These are phyloP conservation scores for Lactifluus pinguis DNA, from an alignment of 768 basidiomycete genomes.

Conservation along the genomic window DNA sequence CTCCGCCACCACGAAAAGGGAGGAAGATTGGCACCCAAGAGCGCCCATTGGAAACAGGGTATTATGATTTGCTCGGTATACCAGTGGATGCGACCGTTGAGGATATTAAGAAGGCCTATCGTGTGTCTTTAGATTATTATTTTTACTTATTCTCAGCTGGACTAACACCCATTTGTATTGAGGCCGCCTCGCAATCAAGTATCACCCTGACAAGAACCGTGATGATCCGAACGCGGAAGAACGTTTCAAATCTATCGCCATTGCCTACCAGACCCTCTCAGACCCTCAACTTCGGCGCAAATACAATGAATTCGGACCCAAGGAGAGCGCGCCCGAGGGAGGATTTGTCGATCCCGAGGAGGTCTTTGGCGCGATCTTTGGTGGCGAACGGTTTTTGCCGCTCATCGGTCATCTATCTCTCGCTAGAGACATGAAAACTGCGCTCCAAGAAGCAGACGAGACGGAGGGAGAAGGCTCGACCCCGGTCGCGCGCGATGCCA, in stretches of 20 bases:
- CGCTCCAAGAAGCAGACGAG: constrained; percentile 79
- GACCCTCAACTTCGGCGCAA: constrained; percentile 67
- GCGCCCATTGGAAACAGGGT: constrained; percentile 79
- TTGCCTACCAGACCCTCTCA: constrained; percentile 81
- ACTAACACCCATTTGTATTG: neutral
- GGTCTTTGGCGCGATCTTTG: constrained; percentile 71
- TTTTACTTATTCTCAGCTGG: neutral
- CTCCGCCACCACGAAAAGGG: constrained; percentile 33
- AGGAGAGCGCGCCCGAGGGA: constrained; percentile 74
- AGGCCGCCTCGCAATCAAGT: constrained; percentile 83
- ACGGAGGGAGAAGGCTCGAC: constrained; percentile 35
- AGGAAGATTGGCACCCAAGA: constrained; percentile 87
- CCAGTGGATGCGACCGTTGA: constrained; percentile 66
- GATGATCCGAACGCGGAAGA: constrained; percentile 80
- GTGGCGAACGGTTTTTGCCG: constrained; percentile 76
- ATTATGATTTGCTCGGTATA: constrained; percentile 81
- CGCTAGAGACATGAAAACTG: constrained; percentile 88
- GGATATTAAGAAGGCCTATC: constrained; percentile 88
- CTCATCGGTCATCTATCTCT: constrained; percentile 87
- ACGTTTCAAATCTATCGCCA: constrained; percentile 84
- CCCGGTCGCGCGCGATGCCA: constrained; percentile 40
- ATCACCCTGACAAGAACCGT: constrained; percentile 89
- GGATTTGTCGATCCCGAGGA: constrained; percentile 85
- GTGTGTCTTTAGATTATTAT: constrained; percentile 33
- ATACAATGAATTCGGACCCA: constrained; percentile 87